Percentiles rank a stretch among this genome's conserved stretches.
Conservation (phyloP, 2,329 filamentous ascomycete species). For the Fusarium floridanum region DNA sequence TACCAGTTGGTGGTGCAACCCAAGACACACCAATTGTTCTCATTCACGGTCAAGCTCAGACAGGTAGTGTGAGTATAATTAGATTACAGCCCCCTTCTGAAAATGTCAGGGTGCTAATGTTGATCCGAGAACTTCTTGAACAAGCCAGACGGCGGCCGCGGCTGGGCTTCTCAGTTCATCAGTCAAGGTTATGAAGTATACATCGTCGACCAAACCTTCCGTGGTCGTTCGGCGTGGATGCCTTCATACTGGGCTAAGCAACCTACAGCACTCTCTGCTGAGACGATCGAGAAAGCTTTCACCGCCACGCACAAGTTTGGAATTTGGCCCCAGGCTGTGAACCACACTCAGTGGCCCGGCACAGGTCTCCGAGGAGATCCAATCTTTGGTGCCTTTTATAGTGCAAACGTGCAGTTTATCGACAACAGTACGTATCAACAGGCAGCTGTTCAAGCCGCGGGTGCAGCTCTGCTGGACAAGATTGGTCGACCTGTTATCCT, state of each 20-base stretch:
- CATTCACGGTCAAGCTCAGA: slow-evolving; percentile 42
- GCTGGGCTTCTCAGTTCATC: slow-evolving; percentile 41
- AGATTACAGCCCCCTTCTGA: not conserved
- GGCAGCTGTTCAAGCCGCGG: slow-evolving; percentile 37
- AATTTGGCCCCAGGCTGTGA: slow-evolving; percentile 40
- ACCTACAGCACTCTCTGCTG: slow-evolving; percentile 30
- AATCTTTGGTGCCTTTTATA: slow-evolving; percentile 41
- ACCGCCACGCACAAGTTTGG: slow-evolving; percentile 33
- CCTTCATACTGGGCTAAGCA: slow-evolving; percentile 18
- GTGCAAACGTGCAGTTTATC: slow-evolving; percentile 41
- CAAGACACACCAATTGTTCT: slow-evolving; percentile 38
- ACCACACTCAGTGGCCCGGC: slow-evolving; percentile 44
- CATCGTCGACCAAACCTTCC: slow-evolving; percentile 41
- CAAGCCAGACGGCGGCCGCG: slow-evolving; percentile 40
- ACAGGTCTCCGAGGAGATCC: slow-evolving; percentile 29
- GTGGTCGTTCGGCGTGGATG: slow-evolving; percentile 39
- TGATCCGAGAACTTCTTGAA: slow-evolving; percentile 41
- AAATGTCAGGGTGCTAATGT: slow-evolving; percentile 6
- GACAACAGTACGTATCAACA: slow-evolving; percentile 39
- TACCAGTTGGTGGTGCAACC: slow-evolving; percentile 16
- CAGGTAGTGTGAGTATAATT: slow-evolving; percentile 31
- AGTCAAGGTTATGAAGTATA: slow-evolving; percentile 42
- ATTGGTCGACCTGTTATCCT: slow-evolving; percentile 57
- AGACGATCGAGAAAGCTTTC: slow-evolving; percentile 37
- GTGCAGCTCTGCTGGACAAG: slow-evolving; percentile 57